These are phyloP conservation scores for Penicillium tannophilum DNA, from an alignment of 495 filamentous ascomycete species.

Conservation along the genomic window DNA sequence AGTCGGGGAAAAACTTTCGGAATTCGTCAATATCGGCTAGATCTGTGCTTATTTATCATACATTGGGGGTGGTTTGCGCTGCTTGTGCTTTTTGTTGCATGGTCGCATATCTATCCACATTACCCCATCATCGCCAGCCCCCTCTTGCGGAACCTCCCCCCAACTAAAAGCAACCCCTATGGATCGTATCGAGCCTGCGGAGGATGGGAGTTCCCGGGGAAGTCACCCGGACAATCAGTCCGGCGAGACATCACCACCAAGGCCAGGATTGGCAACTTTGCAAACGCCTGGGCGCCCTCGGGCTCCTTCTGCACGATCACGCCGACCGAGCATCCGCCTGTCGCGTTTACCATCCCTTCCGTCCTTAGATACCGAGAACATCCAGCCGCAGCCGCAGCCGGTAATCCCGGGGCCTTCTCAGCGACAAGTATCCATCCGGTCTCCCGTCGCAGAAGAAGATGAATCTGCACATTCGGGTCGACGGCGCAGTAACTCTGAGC, in stretches of 20 bases:
- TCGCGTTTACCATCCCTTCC: conserved; percentile 36
- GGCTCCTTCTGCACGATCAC: conserved; percentile 26
- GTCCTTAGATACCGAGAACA: conserved; percentile 21
- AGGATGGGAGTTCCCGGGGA: conserved; percentile 19
- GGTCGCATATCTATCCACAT: background rate
- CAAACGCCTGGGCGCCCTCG: conserved; percentile 6
- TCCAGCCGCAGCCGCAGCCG: conserved; percentile 5
- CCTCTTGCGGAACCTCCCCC: conserved; percentile 1
- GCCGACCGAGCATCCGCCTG: conserved; percentile 45
- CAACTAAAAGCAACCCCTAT: conserved; percentile 21
- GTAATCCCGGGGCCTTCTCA: conserved; percentile 5
- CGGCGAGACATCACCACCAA: conserved; percentile 16
- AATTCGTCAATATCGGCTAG: background rate
- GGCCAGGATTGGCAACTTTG: conserved; percentile 11
- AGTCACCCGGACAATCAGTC: conserved; percentile 15
- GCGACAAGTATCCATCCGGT: conserved; percentile 18
- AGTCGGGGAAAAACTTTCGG: conserved; percentile 4
- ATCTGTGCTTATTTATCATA: background rate
- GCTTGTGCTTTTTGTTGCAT: background rate
- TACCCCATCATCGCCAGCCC: conserved; percentile 7
- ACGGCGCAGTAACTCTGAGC: conserved; percentile 51
- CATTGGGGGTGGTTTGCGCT: background rate
- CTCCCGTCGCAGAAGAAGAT: conserved; percentile 31
- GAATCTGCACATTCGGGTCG: conserved; percentile 36
- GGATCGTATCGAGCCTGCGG: conserved; percentile 48